Base-by-base conservation (phyloP, 208 protist species). In the Trypanosoma cruzi region DNA sequence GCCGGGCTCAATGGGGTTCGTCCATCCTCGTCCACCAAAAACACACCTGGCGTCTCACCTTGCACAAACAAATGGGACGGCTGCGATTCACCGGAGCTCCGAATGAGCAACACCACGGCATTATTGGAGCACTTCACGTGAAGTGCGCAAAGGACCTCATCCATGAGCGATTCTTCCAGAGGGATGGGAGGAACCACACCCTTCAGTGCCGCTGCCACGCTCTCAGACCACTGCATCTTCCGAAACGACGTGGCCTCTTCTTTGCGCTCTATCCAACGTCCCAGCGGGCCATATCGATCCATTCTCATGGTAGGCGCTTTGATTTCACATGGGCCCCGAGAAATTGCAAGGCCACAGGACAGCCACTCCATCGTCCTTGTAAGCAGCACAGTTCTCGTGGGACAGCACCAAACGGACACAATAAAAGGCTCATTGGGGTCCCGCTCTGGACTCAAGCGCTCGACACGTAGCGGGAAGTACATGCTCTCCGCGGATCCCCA, bases 391-490 rank as follows among this genome's bases (percentile, higher is more conserved):
- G 69, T 82, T 49, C 53, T 65, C 31, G 48, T 77, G 40, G 69
- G 36, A 42, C 34, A 77, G 53, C 50, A 48, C 69, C 71, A 81
- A 6, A 81, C 70, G 7, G 69, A 61, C 3, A 75, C 36, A 46
- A 79, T 75, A 55, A 59, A 57, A n/a, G 64, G 63, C 37, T 77
- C 68, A 61, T 44, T 37, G 24, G 64, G 34, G 13, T 26, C 72
- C 40, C 72, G 29, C 16, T 92, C 83, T 10, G 77, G 80, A 60
- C 57, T 71, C 60, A 95, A 67, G 5, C 90, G 90, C 42, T 80
- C 75, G 26, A 90, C 82, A 18, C 82, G 82, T 31, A 93, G 68
- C 28, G 90, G 86, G 67, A 84, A 92, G 64, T 86, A 84, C 53
- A 81, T 82, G 59, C 78, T 85, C 73, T 84, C 83, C 18, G 65